Evolutionary conservation across 768 basidiomycete species (phyloP).

Genomic region (Boletus fagicola): DNA sequence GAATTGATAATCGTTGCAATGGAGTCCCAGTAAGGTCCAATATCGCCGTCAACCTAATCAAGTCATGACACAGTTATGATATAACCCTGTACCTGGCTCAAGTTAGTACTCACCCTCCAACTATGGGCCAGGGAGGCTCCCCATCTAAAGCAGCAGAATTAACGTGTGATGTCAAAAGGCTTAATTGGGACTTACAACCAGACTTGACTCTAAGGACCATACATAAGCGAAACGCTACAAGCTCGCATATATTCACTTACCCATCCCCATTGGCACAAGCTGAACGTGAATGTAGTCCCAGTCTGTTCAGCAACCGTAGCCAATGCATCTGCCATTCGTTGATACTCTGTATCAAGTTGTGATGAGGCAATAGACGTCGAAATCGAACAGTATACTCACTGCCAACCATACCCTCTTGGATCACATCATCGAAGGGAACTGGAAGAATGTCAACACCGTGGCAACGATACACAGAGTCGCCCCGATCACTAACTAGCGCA

Average conservation of each 20-base stretch:
- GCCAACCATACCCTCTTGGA: conserved; percentile 51
- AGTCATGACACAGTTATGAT: not conserved
- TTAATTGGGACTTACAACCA: conserved; percentile 53
- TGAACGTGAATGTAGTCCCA: conserved; percentile 55
- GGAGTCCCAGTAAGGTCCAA: conserved; percentile 48
- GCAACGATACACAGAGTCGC: not conserved
- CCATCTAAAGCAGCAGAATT: conserved; percentile 30
- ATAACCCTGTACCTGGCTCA: not conserved
- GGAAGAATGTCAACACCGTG: not conserved
- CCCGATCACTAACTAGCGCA: conserved; percentile 44
- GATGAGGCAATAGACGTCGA: not conserved
- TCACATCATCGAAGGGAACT: conserved; percentile 58
- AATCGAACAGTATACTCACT: conserved; percentile 35
- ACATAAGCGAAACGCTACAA: not conserved
- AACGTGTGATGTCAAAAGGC: conserved; percentile 6
- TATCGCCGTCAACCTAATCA: conserved; percentile 16
- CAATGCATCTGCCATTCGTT: conserved; percentile 60
- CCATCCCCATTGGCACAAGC: conserved; percentile 66
- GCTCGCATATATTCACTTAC: conserved; percentile 35
- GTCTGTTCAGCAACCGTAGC: conserved; percentile 41
- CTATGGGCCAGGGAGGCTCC: conserved; percentile 37
- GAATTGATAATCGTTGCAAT: conserved; percentile 53
- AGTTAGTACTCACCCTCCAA: conserved; percentile 40
- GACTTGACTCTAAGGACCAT: conserved; percentile 47
- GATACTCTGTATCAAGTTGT: conserved; percentile 42